A percentile compares a stretch with the other conserved stretches of the same genome.
Conservation (phyloP, 2,329 filamentous ascomycete genomes). For the Colletotrichum paranaense region DNA sequence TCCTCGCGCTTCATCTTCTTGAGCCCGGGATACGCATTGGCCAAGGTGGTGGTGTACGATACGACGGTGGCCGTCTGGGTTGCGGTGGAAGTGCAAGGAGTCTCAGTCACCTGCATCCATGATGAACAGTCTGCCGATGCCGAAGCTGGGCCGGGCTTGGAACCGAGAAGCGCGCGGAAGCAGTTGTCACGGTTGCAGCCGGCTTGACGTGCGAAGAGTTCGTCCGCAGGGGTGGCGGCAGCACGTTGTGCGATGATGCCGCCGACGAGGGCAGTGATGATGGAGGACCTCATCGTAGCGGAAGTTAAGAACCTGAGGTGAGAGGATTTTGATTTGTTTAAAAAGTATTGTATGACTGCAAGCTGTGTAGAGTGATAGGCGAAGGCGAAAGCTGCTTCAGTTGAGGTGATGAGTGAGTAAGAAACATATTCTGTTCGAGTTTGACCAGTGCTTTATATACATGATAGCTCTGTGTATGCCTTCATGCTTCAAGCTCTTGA, state of each 20-base stretch:
- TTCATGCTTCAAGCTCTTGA: background rate
- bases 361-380: background rate
- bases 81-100: slow-evolving; percentile 9
- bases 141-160: slow-evolving; percentile 1
- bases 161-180: slow-evolving; percentile 11
- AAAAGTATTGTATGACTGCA: slow-evolving; percentile 6
- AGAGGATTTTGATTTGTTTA: background rate
- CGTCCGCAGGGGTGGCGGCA: slow-evolving; percentile 17
- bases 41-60: slow-evolving; percentile 18
- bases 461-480: background rate
- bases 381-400: background rate
- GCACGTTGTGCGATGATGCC: background rate
- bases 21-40: slow-evolving; percentile 7
- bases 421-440: too few relatives aligned
- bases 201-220: slow-evolving; percentile 14
- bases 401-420: background rate
- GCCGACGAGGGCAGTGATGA: background rate
- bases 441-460: background rate
- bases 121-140: slow-evolving; percentile 12
- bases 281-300: slow-evolving; percentile 5
- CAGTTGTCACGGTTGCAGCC: slow-evolving; percentile 21
- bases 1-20: slow-evolving; percentile 12
- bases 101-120: slow-evolving; percentile 17
- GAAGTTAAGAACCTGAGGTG: background rate
- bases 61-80: slow-evolving; percentile 9